phyloP scores from a whole-genome alignment of 805 yeast species.

The Candida wancherniae region DNA sequence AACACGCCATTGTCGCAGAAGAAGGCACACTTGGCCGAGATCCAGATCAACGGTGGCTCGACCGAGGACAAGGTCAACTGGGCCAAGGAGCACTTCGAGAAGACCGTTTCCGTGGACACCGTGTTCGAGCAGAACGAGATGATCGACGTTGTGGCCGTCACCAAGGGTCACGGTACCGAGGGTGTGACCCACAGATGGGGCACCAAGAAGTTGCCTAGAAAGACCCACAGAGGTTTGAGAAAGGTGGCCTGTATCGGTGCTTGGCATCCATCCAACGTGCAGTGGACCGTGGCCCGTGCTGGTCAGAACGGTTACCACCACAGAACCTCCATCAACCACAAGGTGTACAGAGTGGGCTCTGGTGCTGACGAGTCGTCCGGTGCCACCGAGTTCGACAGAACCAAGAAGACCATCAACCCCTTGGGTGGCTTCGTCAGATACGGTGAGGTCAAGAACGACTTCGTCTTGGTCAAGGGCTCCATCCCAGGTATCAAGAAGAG shows the following conservation, averaged over 20 bases:
- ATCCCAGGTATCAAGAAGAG: conserved; percentile 99
- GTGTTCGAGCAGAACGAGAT: conserved; percentile 98
- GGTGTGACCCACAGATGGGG: conserved; percentile 99
- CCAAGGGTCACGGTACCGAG: conserved; percentile 99
- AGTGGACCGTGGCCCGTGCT: conserved; percentile 99
- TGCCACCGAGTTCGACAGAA: conserved; percentile 98
- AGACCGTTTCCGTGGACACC: conserved; percentile 92
- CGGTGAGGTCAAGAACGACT: conserved; percentile 97
- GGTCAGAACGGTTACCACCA: conserved; percentile 99
- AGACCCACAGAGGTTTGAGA: conserved; percentile 99
- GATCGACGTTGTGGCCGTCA: conserved; percentile 97
- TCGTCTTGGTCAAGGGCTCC: conserved; percentile 96
- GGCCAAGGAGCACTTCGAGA: conserved; percentile 99
- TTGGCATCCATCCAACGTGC: conserved; percentile 99
- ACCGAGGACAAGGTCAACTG: conserved; percentile 94
- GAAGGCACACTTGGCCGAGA: conserved; percentile 99
- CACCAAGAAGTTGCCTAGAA: conserved; percentile 99
- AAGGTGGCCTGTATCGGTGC: conserved; percentile 99
- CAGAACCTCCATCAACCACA: conserved; percentile 99
- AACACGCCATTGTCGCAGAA: conserved; percentile 98
- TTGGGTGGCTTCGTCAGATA: conserved; percentile 99
- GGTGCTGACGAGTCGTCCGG: conserved; percentile 92
- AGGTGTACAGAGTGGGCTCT: conserved; percentile 98
- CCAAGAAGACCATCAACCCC: conserved; percentile 99
- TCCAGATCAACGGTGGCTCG: conserved; percentile 99